Evolutionary conservation across 1,284 basidiomycete genomes (phyloP).

Genomic region (Athelia sp.): DNA sequence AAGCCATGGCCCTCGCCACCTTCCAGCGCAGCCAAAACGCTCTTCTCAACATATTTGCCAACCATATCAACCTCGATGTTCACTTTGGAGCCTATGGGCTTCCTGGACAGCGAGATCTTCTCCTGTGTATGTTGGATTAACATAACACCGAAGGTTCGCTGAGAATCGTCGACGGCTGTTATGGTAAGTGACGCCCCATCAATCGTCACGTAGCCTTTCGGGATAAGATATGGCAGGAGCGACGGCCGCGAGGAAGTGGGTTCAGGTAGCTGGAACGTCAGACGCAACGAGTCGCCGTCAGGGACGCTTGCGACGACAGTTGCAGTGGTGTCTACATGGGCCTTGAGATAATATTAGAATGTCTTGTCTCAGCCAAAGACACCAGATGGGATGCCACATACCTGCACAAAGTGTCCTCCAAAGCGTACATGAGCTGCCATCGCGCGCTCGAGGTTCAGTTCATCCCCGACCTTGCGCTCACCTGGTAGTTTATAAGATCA

Average conservation of each 20-base stretch:
- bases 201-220: constrained; percentile 95
- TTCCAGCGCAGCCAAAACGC: constrained; percentile 70
- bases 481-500: constrained; percentile 37
- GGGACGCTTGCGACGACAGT: constrained; percentile 58
- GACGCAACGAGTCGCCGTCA: constrained; percentile 87
- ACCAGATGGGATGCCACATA: constrained; percentile 25
- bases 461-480: constrained; percentile 73
- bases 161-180: constrained; percentile 73
- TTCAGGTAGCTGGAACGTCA: constrained; percentile 74
- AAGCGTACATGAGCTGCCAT: constrained; percentile 92
- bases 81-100: constrained; percentile 76
- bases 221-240: constrained; percentile 80
- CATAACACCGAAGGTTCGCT: constrained; percentile 85
- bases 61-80: constrained; percentile 97
- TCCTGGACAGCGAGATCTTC: constrained; percentile 80
- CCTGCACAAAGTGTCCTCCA: constrained; percentile 98
- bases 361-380: not conserved
- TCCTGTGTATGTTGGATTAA: constrained; percentile 92
- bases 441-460: constrained; percentile 92
- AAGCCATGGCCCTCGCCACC: constrained; percentile 53
- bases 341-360: constrained; percentile 42
- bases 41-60: constrained; percentile 83
- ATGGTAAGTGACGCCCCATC: constrained; percentile 94
- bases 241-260: constrained; percentile 57
- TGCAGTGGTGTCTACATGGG: constrained; percentile 91